Percentiles rank a stretch among this genome's conserved stretches.
phyloP scores from a whole-genome alignment of 164 flowering plant genomes.

The Macadamia integrifolia region DNA sequence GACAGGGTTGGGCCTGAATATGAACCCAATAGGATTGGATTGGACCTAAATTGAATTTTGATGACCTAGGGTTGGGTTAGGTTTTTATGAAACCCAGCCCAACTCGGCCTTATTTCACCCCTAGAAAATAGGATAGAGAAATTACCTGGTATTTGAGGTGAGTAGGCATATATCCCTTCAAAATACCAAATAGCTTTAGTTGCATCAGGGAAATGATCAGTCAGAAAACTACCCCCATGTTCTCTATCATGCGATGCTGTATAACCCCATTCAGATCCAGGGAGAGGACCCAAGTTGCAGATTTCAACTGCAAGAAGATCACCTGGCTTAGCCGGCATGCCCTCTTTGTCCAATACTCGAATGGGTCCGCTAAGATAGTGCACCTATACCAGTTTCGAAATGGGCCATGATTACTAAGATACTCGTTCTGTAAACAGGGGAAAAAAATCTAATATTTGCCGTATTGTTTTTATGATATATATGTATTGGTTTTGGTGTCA shows the following conservation, averaged over 20 bases:
- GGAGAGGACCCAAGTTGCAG: too few relatives aligned
- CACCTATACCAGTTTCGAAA: conserved; percentile 7
- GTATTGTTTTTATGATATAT: too few relatives aligned
- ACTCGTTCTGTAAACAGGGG: too few relatives aligned
- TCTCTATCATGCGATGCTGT: conserved; percentile 89
- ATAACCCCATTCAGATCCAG: conserved; percentile 63
- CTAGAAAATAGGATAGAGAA: not conserved
- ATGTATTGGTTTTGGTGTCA: too few relatives aligned
- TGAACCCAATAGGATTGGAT: too few relatives aligned
- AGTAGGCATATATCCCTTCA: conserved; percentile 90
- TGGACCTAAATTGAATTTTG: too few relatives aligned
- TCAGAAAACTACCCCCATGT: conserved; percentile 93
- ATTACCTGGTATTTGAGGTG: conserved; percentile 90
- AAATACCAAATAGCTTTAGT: conserved; percentile 98
- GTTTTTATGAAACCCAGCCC: too few relatives aligned
- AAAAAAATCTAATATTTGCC: too few relatives aligned
- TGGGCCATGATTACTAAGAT: too few relatives aligned
- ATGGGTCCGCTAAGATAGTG: conserved; percentile 53
- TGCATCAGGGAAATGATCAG: conserved; percentile 91
- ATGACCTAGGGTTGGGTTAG: too few relatives aligned
- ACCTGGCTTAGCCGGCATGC: conserved; percentile 77
- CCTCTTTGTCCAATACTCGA: conserved; percentile 60
- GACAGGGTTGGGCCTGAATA: too few relatives aligned
- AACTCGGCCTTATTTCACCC: too few relatives aligned
- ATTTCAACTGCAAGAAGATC: conserved; percentile 66